A percentile compares a stretch with the other conserved stretches of the same genome.
Conservation (phyloP, 148 eudicot genomes). For the Fagopyrum tataricum region DNA sequence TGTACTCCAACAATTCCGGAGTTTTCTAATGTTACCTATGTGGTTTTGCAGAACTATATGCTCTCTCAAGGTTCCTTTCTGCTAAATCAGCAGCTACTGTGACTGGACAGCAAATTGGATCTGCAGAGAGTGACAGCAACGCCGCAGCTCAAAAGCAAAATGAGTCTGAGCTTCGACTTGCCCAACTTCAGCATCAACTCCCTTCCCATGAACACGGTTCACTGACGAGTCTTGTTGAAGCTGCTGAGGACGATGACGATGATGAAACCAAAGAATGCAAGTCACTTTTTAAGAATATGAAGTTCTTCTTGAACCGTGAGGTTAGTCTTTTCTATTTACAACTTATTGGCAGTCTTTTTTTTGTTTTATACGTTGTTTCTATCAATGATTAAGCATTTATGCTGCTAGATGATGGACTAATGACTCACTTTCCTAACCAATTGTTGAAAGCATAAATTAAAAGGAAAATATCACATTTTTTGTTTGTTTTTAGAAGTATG, state of each 20-base stretch:
- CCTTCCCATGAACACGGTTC: conserved; percentile 78
- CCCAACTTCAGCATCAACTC: conserved; percentile 92
- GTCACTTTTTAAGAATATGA: conserved; percentile 64
- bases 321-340: conserved; percentile 27
- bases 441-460: not conserved
- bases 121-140: conserved; percentile 27
- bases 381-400: not conserved
- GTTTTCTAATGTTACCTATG: not conserved
- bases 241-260: conserved; percentile 57
- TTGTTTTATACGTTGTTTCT: not conserved
- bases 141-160: conserved; percentile 24
- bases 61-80: conserved; percentile 61
- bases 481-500: not conserved
- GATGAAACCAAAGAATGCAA: conserved; percentile 71
- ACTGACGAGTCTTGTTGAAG: conserved; percentile 74
- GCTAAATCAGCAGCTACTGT: conserved; percentile 25
- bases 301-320: conserved; percentile 90
- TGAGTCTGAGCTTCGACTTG: conserved; percentile 76
- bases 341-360: not conserved
- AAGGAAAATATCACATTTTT: not conserved
- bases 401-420: not conserved
- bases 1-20: not conserved
- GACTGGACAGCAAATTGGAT: conserved; percentile 25
- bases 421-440: not conserved
- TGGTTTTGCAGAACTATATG: conserved; percentile 70